Conservation (phyloP, 2,329 filamentous ascomycete genomes). For the Aspergillus awamori region DNA sequence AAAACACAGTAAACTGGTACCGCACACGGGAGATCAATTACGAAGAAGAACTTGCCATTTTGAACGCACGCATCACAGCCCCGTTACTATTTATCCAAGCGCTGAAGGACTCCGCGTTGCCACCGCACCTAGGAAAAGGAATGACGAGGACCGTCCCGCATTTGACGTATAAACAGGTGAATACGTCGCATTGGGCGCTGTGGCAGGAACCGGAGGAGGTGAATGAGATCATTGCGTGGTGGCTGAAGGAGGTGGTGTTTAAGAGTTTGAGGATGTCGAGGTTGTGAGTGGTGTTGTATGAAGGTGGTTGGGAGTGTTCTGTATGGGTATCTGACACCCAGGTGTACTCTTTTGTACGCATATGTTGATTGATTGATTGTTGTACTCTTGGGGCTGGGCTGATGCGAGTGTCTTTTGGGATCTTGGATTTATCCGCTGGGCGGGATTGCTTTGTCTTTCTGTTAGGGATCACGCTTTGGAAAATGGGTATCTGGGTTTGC, state of each 20-base stretch:
- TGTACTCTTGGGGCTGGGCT: background rate
- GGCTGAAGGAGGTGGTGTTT: conserved; percentile 63
- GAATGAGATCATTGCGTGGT: conserved; percentile 69
- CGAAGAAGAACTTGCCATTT: conserved; percentile 66
- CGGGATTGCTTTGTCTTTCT: too few species aligned
- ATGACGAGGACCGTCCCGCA: conserved; percentile 72
- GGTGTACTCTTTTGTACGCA: conserved; percentile 1
- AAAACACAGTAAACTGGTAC: conserved; percentile 74
- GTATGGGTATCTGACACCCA: background rate
- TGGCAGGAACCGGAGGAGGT: conserved; percentile 71
- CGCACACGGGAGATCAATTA: conserved; percentile 72
- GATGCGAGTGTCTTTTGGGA: too few species aligned
- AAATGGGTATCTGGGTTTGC: too few species aligned
- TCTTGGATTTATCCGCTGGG: too few species aligned
- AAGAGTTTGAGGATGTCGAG: conserved; percentile 29
- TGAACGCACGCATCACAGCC: conserved; percentile 53
- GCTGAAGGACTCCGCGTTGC: conserved; percentile 70
- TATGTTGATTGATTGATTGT: background rate
- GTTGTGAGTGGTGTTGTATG: background rate
- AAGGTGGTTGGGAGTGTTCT: background rate
- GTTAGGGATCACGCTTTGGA: too few species aligned
- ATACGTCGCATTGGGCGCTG: conserved; percentile 79
- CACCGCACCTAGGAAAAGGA: conserved; percentile 67
- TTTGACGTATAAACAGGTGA: conserved; percentile 67
- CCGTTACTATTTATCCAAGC: conserved; percentile 78